Base-by-base conservation (phyloP, 345 rosid genomes). In the Citrus cavaleriei region DNA sequence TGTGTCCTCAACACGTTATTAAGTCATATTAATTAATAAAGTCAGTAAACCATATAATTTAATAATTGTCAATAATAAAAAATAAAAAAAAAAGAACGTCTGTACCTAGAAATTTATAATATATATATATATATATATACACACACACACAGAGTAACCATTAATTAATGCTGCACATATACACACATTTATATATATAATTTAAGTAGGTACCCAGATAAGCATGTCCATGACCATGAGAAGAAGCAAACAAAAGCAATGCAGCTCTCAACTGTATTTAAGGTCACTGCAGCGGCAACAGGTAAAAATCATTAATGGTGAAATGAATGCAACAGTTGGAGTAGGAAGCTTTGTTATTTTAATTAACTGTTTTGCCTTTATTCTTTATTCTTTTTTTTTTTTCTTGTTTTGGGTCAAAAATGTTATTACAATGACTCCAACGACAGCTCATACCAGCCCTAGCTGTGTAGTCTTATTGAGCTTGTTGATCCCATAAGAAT, bases 321-420 rank as follows among this genome's bases (percentile, higher is more conserved):
- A 54, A 25, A 67, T 67, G 51, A 76, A 76, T 67, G 79, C 55
- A 4, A 18, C 66, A 5, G 73, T 24, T 76, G 72, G 78, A 76
- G 73, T 76, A 30, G 78, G 63, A 42, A 65, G 68, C n/a, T 40
- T n/a, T 42, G 34, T 55, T 37, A 27, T 9, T 10, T 37, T 24
- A 9, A 4, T n/a, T 38, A 22, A 4, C 28, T 2, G 2, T 2
- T 10, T 24, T 38, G 19, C 9, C 6, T 37, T 7, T 37, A 37
- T 37, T 5, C 37, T 35, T 35, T 34, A 5, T 34, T 34, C 37
- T 5, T 5, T 5, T 0, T 14, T 2, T 30, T 32, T 28, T 61
- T 10, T 60, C 10, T 24, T 1, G 10, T n/a, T 59, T 59, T 38
- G 10, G 42, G 12, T 59, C 5, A 10, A 28, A 10, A 62, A 14